Base-by-base conservation (phyloP, 2,329 filamentous ascomycete species). In the Pyrenochaeta sp. region DNA sequence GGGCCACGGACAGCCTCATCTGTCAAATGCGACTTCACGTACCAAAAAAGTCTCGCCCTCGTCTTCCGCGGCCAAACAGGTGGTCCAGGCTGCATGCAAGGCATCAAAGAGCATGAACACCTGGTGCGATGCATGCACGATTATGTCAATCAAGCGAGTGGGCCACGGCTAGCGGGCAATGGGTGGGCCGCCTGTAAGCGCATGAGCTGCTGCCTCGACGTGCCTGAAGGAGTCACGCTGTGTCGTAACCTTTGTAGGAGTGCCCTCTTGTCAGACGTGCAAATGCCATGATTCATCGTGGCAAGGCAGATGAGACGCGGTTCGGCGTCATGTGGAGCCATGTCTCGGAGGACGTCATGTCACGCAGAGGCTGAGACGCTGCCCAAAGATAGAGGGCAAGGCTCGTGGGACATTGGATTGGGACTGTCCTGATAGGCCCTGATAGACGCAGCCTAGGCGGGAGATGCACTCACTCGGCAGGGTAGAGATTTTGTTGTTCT, bases 171-270 rank as follows among this genome's bases (percentile, higher is more conserved):
- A 31, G 23, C 18, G 37, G 56, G 58, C 33, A 60, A 60, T 54
- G 53, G 39, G 45, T 63, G 65, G 63, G 47, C 65, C 65, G 63
- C 33, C 20, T 30, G 23, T 64, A 68, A 64, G 65, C 63, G 63
- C 41, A 51, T 11, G 44, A n/a, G 37, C 27, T 55, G 52, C 46
- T 54, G 42, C 51, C 49, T 51, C 54, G 31, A 12, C 41, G 29
- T 21, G 18, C 11, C 2, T 20, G n/a, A 1, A n/a, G n/a, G 1
- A 12, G 53, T 56, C 49, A 51, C 44, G 52, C 27, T 44, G 40
- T 35, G 21, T 15, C 45, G 55, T 21, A 27, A 36, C 49, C 54
- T 44, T 35, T 49, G n/a, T n/a, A n/a, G n/a, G n/a, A n/a, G n/a
- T n/a, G n/a, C n/a, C n/a, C n/a, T n/a, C n/a, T n/a, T 51, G 54